Base-by-base conservation (phyloP, 257 asterid genomes). In the Fraxinus cuspidata region DNA sequence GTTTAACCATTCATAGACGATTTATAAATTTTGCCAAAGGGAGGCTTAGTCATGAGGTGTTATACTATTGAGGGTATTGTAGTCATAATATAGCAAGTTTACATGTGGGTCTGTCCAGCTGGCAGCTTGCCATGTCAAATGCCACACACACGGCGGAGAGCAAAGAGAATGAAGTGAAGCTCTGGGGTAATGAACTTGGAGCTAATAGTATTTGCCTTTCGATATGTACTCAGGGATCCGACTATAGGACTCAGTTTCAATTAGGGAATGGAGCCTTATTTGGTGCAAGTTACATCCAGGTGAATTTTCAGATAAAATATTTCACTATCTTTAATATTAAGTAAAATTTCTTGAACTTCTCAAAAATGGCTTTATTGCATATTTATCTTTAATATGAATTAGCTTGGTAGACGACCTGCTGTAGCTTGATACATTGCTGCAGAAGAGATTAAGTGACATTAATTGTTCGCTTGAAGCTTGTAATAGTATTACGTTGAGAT, bases 251-350 rank as follows among this genome's bases (percentile, higher is more conserved):
- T 70, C 99, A 92, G 80, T 80, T 91, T 87, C 99, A 95, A 82
- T 74, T 95, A n/a, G 98, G 99, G 7, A 91, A 81, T 86, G 96
- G 98, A 73, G 93, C 92, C 81, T 87, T 95, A 81, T 70, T 91
- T 78, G 97, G 96, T 77, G 98, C 98, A 80, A 95, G 86, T 85
- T 92, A 92, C 85, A 91, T 92, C 81, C 98, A 95, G 98, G 99
- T 94, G 83, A 86, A 81, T 51, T 58, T 40, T 83, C 67, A 81
- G 7, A 63, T 63, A 10, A 60, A n/a, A 60, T n/a, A 60, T n/a
- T 9, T 21, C 15, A 2, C 12, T 2, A 10, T 9, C 31, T 60
- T 23, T 19, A 47, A 47, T 11, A 47, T 53, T 19, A 53, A 0
- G 11, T 53, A 19, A n/a, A 53, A 53, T 53, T 53, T 6, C 11